A percentile compares a stretch with the other conserved stretches of the same genome.
phyloP scores from a whole-genome alignment of 148 eudicot species.

The Camellia japonica region DNA sequence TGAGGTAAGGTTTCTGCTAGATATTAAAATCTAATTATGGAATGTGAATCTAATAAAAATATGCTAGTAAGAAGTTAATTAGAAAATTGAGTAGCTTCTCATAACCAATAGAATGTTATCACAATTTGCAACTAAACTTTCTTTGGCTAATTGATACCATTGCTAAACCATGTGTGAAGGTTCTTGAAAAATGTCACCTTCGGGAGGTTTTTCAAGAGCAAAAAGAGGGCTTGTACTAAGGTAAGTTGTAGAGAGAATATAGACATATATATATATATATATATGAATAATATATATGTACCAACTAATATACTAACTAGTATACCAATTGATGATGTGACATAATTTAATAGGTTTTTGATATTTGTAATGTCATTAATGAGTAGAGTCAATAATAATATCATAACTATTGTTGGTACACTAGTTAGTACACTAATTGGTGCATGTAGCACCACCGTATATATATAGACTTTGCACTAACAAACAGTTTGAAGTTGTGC shows the following conservation, averaged over 20 bases:
- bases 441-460: too few relatives aligned
- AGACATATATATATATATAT: too few relatives aligned
- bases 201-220: slow-evolving; percentile 37
- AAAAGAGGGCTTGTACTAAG: slow-evolving; percentile 36
- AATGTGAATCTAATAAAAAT: too few relatives aligned
- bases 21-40: background rate
- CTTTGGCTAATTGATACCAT: background rate
- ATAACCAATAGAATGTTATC: background rate
- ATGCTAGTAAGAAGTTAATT: background rate
- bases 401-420: too few relatives aligned
- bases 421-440: too few relatives aligned
- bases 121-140: background rate
- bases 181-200: slow-evolving; percentile 53
- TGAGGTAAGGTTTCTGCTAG: slow-evolving; percentile 30
- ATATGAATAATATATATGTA: too few relatives aligned
- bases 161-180: slow-evolving; percentile 23
- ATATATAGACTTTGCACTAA: background rate
- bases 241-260: slow-evolving; percentile 14
- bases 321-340: too few relatives aligned
- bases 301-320: too few relatives aligned
- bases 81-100: background rate
- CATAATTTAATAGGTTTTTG: too few relatives aligned
- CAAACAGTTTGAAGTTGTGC: slow-evolving; percentile 28
- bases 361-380: background rate
- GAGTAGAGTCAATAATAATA: too few relatives aligned